Base-by-base conservation (phyloP, 169 alveolate genomes). In the Plasmodium gonderi region DNA sequence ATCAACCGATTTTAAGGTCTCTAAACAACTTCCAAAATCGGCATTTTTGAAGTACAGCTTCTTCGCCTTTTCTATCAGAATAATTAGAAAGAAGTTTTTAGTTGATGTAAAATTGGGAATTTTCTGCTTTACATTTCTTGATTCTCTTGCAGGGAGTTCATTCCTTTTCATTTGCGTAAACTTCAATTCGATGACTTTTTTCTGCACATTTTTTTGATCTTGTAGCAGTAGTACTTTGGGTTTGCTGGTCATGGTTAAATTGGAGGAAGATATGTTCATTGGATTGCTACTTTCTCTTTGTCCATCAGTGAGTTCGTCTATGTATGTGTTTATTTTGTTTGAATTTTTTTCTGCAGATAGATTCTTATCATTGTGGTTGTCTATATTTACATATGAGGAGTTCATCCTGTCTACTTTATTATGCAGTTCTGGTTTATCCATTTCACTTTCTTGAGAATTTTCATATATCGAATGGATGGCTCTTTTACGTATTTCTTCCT, bases 61-160 rank as follows among this genome's bases (percentile, higher is more conserved):
- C 65, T 83, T 83, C 8, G 92, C 92, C 65, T 83, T 83, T 83
- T 83, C 92, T 33, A 83, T 83, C 77, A 83, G 20, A 7, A 83
- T 64, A 54, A 83, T 83, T 40, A 83, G 77, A 54, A 83, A 83
- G 79, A 83, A 83, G 31, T 83, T 83, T 49, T 83, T 83, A 42
- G 92, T 83, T 40, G 92, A 83, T 40, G 92, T 45, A 36, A 51
- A 83, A 36, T 42, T 72, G 23, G 92, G 51, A 23, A 68, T 17
- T 23, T 79, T 45, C 65, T 83, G 51, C 44, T 83, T 83, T 42
- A 83, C 14, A 72, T 69, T 83, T 74, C 92, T 83, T 11, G 92
- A 69, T 36, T 83, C 92, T 45, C 92, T 83, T 69, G 92, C 92
- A 42, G 92, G 92, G 0, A 69, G 81, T 72, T 83, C 83, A 64